Conservation (phyloP, 345 rosid species). For the Populus alba region DNA sequence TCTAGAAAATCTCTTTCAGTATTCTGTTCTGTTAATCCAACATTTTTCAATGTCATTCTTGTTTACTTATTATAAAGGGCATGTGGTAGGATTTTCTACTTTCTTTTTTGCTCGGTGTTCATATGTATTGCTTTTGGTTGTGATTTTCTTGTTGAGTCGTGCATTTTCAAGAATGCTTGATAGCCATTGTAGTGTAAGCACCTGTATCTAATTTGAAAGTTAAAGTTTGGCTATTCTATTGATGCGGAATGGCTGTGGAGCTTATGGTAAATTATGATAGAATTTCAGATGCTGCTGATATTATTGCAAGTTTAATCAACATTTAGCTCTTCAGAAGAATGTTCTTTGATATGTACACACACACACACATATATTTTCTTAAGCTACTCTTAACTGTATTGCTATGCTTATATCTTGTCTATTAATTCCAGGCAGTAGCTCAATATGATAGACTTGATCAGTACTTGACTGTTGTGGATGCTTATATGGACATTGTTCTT, state of each 20-base stretch:
- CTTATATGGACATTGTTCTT: constrained; percentile 73
- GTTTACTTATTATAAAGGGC: too few species aligned
- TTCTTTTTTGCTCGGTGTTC: too few species aligned
- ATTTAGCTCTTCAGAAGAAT: neutral
- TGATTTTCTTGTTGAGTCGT: too few species aligned
- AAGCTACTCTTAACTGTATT: neutral
- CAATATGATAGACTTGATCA: constrained; percentile 58
- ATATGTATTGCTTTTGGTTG: too few species aligned
- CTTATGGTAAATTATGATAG: neutral
- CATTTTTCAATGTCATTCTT: too few species aligned
- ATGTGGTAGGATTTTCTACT: too few species aligned
- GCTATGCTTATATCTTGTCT: neutral
- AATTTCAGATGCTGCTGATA: neutral
- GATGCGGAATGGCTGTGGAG: neutral
- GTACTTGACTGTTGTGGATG: constrained; percentile 72
- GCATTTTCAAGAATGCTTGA: too few species aligned
- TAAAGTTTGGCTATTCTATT: neutral
- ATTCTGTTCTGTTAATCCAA: neutral
- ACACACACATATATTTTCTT: too few species aligned
- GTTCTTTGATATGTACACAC: too few species aligned
- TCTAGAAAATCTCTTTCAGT: neutral
- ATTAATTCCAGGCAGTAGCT: constrained; percentile 46
- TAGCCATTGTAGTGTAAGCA: too few species aligned
- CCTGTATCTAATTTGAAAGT: neutral
- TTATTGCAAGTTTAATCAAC: neutral